Evolutionary conservation across 768 basidiomycete species (phyloP), one percentile per base, ranked within the genome.

Genomic region (Trametes elegans): DNA sequence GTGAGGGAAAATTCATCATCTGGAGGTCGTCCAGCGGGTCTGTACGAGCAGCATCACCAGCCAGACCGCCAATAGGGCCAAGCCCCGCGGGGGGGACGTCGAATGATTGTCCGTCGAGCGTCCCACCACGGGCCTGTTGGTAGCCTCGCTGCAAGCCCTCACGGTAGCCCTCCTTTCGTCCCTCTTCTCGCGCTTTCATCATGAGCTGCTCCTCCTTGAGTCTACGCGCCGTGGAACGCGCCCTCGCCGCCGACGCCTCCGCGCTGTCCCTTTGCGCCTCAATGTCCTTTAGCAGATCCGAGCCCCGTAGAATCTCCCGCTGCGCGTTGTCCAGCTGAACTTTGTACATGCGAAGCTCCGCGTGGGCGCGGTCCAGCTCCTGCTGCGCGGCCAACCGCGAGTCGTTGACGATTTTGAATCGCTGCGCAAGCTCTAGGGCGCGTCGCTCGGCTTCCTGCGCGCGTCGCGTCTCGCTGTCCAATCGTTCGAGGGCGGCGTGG

Each of bases 341-440:
- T 61, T 77, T 76, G 67, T 79, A 78, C 57, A 76, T 51, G 44
- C 70, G 71, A 32, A 80, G 66, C 56, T 80, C 78, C 58, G 79
- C 75, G 38, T 66, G 64, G 3, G 69, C 66, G 31, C 72, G 66
- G 11, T 70, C 66, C 0, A 68, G 59, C 3, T 79, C 75, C 19
- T 71, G 71, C 57, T 78, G 74, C 1, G 76, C 65, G 11, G 65
- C 64, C 7, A 70, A 57, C 35, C 76, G 71, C 29, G 69, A 72
- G 11, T 76, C 74, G 24, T 73, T 75, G 9, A 71, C 73, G 35
- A 68, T 64, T 42, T 72, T 73, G 51, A 79, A 66, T 23, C 73
- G 70, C 48, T 69, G 66, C 21, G 76, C 76, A 57, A 78, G 71
- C 41, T 78, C 78, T 39, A 76, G 66, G n/a, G 76, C 76, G 34